phyloP scores from a whole-genome alignment of 306 rosid species.

The Dalbergia cultrata region DNA sequence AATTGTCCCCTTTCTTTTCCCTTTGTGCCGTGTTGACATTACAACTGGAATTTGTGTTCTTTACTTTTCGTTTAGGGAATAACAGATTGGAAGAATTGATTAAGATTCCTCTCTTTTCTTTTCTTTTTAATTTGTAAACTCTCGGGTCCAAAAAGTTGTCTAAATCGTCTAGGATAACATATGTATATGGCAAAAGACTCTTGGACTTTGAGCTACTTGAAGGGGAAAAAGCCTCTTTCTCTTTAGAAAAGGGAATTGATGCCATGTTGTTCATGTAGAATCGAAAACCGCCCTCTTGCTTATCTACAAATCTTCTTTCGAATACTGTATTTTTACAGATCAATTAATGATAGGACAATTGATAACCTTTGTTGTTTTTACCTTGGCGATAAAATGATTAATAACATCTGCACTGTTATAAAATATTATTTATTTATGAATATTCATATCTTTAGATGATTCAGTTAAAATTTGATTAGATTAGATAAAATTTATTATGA shows the following conservation, averaged over 20 bases:
- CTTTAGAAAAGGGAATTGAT: neutral
- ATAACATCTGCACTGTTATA: neutral
- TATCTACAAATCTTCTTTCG: neutral
- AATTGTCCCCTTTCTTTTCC: slow-evolving; percentile 41
- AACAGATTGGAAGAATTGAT: slow-evolving; percentile 25
- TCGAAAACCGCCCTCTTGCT: neutral
- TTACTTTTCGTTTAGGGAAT: slow-evolving; percentile 45
- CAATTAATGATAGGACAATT: neutral
- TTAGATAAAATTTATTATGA: too few species aligned
- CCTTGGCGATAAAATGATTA: neutral
- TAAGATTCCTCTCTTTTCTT: neutral
- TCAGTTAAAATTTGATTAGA: too few species aligned
- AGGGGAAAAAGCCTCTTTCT: slow-evolving; percentile 9
- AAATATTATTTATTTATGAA: too few species aligned
- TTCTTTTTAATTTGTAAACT: neutral
- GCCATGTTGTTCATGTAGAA: neutral
- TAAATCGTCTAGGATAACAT: neutral
- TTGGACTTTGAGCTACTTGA: slow-evolving; percentile 33
- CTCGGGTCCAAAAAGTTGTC: neutral
- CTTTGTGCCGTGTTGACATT: slow-evolving; percentile 37
- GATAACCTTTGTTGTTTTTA: neutral
- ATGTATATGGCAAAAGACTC: neutral
- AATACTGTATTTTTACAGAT: neutral
- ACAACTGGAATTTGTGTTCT: slow-evolving; percentile 37
- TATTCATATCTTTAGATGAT: too few species aligned